Base-by-base conservation (phyloP, 306 rosid species). In the Neltuma alba region DNA sequence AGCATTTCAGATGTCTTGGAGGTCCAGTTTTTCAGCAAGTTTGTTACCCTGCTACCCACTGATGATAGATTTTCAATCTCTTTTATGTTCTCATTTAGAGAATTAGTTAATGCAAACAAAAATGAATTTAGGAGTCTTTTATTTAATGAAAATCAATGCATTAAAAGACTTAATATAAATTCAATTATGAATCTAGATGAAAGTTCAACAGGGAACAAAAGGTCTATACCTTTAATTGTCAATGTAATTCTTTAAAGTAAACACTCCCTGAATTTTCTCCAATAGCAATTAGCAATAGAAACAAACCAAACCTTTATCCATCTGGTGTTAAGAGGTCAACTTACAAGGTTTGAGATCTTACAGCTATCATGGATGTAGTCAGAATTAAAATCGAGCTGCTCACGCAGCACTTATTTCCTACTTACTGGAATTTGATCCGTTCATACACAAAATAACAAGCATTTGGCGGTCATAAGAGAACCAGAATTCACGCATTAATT, bases 361-460 rank as follows among this genome's bases (percentile, higher is more conserved):
- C 47, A 45, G 36, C 44, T 42, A 70, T 21, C 71, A 20, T 71
- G 70, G 70, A 76, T 45, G 31, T 45, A 36, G 36, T 58, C 68
- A 50, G 54, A 55, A 52, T 47, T 55, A 77, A 63, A 20, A 54
- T 52, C 23, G 57, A 76, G 63, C 74, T 62, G 72, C 36, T 15
- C 5, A 23, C 28, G 66, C 30, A 40, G 62, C 71, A 23, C 31
- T 73, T 76, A 55, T 62, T 50, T 71, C 55, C 77, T 54, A 1
- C 62, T 55, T 23, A 55, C 31, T 68, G 61, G 28, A 76, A 70
- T 58, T 28, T 9, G 33, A 30, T 20, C 71, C 30, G 2, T 45
- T 50, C 33, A 64, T 23, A 12, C 0, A 27, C 31, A 31, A 55
- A 55, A 55, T 55, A 55, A 57, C 33, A 57, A 25, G 64, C 33